Conservation (phyloP, 495 filamentous ascomycete species). For the Clohesyomyces aquaticus region DNA sequence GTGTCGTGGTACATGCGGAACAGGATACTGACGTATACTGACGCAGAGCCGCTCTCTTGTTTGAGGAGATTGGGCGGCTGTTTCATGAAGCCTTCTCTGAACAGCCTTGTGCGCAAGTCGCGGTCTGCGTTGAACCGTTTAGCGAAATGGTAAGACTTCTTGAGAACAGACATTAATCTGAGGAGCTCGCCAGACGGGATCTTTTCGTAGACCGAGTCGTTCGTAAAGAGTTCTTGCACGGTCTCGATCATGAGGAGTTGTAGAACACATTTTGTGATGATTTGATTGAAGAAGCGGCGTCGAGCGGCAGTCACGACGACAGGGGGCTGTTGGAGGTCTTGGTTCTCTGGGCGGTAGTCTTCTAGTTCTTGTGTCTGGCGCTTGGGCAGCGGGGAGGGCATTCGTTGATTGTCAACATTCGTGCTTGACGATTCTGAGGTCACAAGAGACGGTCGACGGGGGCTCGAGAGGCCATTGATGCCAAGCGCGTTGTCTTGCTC, state of each 20-base stretch:
- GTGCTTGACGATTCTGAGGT: constrained; percentile 25
- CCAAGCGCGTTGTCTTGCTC: constrained; percentile 43
- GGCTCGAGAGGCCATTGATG: constrained; percentile 47
- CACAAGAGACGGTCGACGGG: constrained; percentile 36
- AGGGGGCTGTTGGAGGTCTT: constrained; percentile 77
- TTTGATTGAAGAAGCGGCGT: constrained; percentile 97
- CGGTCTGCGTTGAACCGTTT: constrained; percentile 97
- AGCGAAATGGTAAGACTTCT: constrained; percentile 93
- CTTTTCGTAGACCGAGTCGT: constrained; percentile 90
- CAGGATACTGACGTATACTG: constrained; percentile 91
- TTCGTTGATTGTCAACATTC: constrained; percentile 21
- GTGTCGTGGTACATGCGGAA: constrained; percentile 97
- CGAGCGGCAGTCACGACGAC: constrained; percentile 89
- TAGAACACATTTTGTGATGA: constrained; percentile 98
- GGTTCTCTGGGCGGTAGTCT: constrained; percentile 76
- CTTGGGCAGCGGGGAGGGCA: constrained; percentile 40
- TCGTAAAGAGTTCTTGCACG: constrained; percentile 96
- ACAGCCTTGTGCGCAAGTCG: constrained; percentile 89
- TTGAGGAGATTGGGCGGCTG: constrained; percentile 98
- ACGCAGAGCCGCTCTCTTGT: constrained; percentile 89
- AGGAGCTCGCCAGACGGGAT: constrained; percentile 88
- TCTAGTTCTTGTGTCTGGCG: constrained; percentile 64
- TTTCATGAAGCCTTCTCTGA: constrained; percentile 99
- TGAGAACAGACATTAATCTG: constrained; percentile 88
- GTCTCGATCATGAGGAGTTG: constrained; percentile 99